Base-by-base conservation (phyloP, 805 yeast species). In the Lipomyces oligophaga region DNA sequence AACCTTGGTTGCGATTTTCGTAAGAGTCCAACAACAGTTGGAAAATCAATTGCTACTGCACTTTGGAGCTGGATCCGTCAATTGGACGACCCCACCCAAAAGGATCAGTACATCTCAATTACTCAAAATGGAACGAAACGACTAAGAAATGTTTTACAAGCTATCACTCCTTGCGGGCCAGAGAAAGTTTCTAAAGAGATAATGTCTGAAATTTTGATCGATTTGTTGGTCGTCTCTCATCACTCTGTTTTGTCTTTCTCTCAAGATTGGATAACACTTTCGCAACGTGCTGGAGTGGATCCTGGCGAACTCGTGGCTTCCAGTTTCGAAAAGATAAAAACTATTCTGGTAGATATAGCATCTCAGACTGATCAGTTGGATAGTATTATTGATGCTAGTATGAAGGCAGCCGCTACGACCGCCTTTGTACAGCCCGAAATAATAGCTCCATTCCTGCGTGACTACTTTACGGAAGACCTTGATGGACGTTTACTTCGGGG, bases 231-330 rank as follows among this genome's bases (percentile, higher is more conserved):
- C 20, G 52, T 74, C 4, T 57, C 74, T 15, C 83, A 81, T 57
- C 72, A 70, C 48, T 40, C 58, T 2, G 43, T 56, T 2, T 61
- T 77, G n/a, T 54, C 64, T 36, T 47, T 63, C 52, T 67, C 70
- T 61, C 67, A 75, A 49, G 81, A 83, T 1, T 90, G 97, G 97
- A 83, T 87, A 27, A 84, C 84, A 0, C 65, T 87, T 34, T 80
- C 80, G 30, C 76, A 81, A 58, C 69, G 76, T 37, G 74, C 83
- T 5, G 60, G 66, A 1, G 58, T 74, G 25, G 94, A 89, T 61
- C 85, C 96, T 2, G 83, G 83, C 13, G 54, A 58, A 1, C 62
- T 86, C 26, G 76, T 83, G 2, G 27, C 55, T 0, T 45, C 47
- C 3, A 31, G 64, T 34, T 48, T 53, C 47, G 60, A 47, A 51